These are phyloP conservation scores for Tylopilus cervinicoccineus DNA, from an alignment of 768 basidiomycete genomes.

Conservation along the genomic window DNA sequence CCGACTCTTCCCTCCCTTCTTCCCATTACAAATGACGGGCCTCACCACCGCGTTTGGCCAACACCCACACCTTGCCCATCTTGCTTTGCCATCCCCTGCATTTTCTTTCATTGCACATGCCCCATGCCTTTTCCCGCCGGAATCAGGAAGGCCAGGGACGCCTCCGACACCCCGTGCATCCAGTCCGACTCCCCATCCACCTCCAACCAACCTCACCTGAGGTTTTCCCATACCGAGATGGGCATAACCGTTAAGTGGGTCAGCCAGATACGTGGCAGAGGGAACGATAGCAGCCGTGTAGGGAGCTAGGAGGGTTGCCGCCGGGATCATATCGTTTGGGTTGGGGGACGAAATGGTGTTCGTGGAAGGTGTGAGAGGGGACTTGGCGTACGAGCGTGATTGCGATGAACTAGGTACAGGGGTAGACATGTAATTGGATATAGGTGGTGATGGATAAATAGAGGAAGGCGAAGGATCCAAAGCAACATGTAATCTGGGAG, in stretches of 20 bases:
- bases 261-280: constrained; percentile 62
- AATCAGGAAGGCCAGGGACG: constrained; percentile 26
- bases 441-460: constrained; percentile 25
- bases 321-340: constrained; percentile 53
- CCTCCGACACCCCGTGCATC: constrained; percentile 74
- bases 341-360: constrained; percentile 38
- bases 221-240: constrained; percentile 81
- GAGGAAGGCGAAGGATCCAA: constrained; percentile 21
- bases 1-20: constrained; percentile 12
- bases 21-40: constrained; percentile 37
- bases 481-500: constrained; percentile 24
- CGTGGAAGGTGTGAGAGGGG: constrained; percentile 34
- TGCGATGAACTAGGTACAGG: constrained; percentile 20
- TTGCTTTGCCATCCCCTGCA: constrained; percentile 35
- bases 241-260: constrained; percentile 85
- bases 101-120: constrained; percentile 35
- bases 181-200: constrained; percentile 73
- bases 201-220: constrained; percentile 73
- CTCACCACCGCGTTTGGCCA: constrained; percentile 45
- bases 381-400: constrained; percentile 14
- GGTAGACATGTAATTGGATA: constrained; percentile 21
- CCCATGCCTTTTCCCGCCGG: neutral
- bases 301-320: constrained; percentile 56
- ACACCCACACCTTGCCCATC: constrained; percentile 56
- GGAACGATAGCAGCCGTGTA: constrained; percentile 63